Percentiles rank a stretch among this genome's conserved stretches.
These are phyloP conservation scores for Lanmaoa rubissima DNA, from an alignment of 768 basidiomycete genomes.

Conservation along the genomic window DNA sequence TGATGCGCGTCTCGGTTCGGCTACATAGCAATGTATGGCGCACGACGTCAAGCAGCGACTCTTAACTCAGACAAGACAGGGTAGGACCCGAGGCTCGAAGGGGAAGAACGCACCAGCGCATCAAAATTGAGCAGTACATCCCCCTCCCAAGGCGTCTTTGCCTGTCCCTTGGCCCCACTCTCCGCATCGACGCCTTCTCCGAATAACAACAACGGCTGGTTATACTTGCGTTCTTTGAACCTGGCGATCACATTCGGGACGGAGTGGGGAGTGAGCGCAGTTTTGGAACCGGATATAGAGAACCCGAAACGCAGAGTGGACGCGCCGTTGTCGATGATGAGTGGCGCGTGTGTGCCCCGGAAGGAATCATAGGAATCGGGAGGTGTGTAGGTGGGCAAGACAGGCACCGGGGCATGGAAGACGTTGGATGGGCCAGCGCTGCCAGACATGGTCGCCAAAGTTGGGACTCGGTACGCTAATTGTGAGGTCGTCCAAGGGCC, in stretches of 20 bases:
- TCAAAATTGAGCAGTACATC: conserved; percentile 92
- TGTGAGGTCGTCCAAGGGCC: neutral
- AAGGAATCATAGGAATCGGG: conserved; percentile 51
- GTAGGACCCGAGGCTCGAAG: neutral
- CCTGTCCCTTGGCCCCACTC: conserved; percentile 74
- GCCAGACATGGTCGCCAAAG: conserved; percentile 13
- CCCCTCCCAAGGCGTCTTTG: conserved; percentile 88
- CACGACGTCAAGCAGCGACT: conserved; percentile 4
- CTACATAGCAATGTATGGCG: neutral
- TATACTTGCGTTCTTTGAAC: conserved; percentile 86
- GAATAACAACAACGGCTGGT: conserved; percentile 80
- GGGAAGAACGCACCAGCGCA: conserved; percentile 67
- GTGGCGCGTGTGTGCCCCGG: conserved; percentile 53
- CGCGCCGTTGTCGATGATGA: conserved; percentile 90
- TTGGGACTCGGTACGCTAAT: neutral
- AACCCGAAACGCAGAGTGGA: conserved; percentile 84
- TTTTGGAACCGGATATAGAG: conserved; percentile 43
- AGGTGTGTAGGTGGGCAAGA: conserved; percentile 34
- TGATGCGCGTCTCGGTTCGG: neutral
- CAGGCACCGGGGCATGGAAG: conserved; percentile 21
- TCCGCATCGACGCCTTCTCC: conserved; percentile 88
- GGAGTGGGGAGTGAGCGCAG: conserved; percentile 44
- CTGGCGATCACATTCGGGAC: conserved; percentile 75
- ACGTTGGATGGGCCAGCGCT: conserved; percentile 9
- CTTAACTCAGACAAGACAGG: neutral